These are phyloP conservation scores for Meira nashicola DNA, from an alignment of 1,284 basidiomycete genomes.

Conservation along the genomic window DNA sequence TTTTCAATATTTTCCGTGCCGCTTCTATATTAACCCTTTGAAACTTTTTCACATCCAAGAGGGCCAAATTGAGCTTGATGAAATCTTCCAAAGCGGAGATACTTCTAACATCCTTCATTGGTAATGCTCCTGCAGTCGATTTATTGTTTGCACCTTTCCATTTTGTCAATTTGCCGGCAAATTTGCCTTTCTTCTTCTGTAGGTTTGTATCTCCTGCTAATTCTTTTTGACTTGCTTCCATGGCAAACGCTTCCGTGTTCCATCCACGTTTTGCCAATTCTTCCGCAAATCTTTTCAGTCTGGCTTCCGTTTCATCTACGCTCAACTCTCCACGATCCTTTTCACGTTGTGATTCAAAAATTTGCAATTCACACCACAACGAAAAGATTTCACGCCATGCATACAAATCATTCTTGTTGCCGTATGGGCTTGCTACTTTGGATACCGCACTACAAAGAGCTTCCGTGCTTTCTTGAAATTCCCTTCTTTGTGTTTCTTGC, in stretches of 20 bases:
- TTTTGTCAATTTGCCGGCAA: constrained; percentile 2
- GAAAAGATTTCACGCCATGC: constrained; percentile 87
- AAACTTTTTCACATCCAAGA: constrained; percentile 75
- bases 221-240: neutral
- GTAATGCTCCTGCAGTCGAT: constrained; percentile 8
- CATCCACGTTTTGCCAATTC: constrained; percentile 60
- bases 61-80: constrained; percentile 71
- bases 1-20: constrained; percentile 67
- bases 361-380: constrained; percentile 77
- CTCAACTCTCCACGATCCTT: constrained; percentile 68
- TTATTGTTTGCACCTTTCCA: constrained; percentile 1
- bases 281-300: constrained; percentile 68
- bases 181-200: neutral
- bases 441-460: constrained; percentile 62
- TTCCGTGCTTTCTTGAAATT: constrained; percentile 65
- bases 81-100: constrained; percentile 64
- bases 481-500: constrained; percentile 62
- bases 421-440: constrained; percentile 43
- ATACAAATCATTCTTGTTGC: constrained; percentile 68
- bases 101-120: constrained; percentile 37
- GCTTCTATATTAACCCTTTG: constrained; percentile 84
- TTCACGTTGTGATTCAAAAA: constrained; percentile 79
- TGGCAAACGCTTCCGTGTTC: constrained; percentile 10
- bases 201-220: neutral
- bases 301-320: constrained; percentile 67